These are phyloP conservation scores for Acanthamoeba castellanii DNA, from an alignment of 208 protist species.

Conservation along the genomic window DNA sequence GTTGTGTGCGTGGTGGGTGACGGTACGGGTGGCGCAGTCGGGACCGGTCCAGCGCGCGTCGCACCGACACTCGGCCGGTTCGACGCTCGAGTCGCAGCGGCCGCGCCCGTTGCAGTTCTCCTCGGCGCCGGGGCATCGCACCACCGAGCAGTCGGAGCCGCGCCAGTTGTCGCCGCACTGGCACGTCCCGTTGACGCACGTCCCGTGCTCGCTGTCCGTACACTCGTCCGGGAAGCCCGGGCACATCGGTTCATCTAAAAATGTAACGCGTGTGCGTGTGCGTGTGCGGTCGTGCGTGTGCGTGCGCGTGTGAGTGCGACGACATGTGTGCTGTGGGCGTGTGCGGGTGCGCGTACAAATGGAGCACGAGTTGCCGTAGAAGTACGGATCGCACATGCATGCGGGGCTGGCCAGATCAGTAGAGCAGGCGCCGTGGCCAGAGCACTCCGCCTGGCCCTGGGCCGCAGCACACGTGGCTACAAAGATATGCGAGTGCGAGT, in stretches of 20 bases:
- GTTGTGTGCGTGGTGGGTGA: too few species aligned
- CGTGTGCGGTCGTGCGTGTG: too few species aligned
- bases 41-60: neutral
- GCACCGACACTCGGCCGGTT: neutral
- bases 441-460: neutral
- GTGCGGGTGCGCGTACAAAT: neutral
- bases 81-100: neutral
- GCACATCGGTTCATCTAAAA: neutral
- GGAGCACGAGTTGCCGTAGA: neutral
- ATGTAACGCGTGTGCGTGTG: too few species aligned
- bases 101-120: constrained; percentile 55
- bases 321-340: too few species aligned
- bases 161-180: neutral
- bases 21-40: too few species aligned
- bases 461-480: neutral
- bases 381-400: neutral
- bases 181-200: neutral
- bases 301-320: too few species aligned
- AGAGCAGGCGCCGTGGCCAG: neutral
- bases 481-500: too few species aligned
- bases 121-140: neutral
- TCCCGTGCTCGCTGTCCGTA: neutral
- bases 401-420: neutral
- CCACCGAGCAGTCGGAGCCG: neutral
- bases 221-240: neutral